Percentiles rank a stretch among this genome's conserved stretches.
Evolutionary conservation across 768 basidiomycete genomes (phyloP).

Genomic region (Mycena vitilis): DNA sequence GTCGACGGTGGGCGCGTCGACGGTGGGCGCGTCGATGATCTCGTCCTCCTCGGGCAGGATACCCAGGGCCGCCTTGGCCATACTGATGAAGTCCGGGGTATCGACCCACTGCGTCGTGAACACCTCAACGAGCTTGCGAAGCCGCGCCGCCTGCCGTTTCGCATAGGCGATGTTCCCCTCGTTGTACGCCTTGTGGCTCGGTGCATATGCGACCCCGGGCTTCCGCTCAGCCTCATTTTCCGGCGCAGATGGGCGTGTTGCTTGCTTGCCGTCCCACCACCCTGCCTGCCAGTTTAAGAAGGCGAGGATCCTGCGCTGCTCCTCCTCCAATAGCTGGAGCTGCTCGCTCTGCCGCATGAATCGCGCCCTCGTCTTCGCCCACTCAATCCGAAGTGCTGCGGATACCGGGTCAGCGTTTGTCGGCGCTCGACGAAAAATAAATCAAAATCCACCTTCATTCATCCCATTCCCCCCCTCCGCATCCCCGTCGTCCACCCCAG

Average conservation of each 20-base stretch:
- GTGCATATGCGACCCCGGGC: neutral
- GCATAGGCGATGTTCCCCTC: conserved; percentile 29
- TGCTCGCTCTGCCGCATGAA: conserved; percentile 10
- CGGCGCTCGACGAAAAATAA: neutral
- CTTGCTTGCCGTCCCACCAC: conserved; percentile 15
- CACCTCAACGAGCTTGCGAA: neutral
- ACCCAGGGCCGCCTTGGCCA: conserved; percentile 1
- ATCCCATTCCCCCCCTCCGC: conserved; percentile 1
- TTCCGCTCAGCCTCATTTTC: neutral
- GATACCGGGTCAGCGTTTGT: neutral
- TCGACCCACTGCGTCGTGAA: conserved; percentile 10
- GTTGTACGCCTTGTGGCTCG: conserved; percentile 8
- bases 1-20: no score
- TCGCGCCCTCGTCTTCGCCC: conserved; percentile 14
- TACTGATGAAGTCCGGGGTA: conserved; percentile 3
- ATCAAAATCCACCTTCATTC: conserved; percentile 6
- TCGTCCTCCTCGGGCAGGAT: neutral
- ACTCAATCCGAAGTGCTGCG: conserved; percentile 31
- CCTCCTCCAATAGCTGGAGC: conserved; percentile 32
- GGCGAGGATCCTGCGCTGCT: conserved; percentile 20
- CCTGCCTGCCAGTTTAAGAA: conserved; percentile 23
- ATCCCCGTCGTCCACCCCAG: conserved; percentile 1
- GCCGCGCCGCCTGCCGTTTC: conserved; percentile 15
- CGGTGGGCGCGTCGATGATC: no score
- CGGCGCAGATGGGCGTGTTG: neutral